These are phyloP conservation scores for Carex parvula DNA, from an alignment of 176 grass and related monocot genomes.

Conservation along the genomic window DNA sequence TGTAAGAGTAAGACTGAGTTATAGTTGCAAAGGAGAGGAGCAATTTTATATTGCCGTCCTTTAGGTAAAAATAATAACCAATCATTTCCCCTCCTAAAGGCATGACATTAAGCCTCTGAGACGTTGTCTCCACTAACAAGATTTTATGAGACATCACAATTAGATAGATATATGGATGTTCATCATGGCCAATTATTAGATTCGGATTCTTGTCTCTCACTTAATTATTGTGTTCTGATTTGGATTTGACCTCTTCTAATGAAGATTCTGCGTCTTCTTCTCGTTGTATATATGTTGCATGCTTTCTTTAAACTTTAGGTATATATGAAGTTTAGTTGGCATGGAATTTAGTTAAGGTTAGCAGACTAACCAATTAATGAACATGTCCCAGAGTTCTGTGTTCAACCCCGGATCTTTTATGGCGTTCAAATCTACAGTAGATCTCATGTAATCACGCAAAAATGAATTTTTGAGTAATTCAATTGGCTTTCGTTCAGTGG, in stretches of 20 bases:
- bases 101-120: conserved; percentile 8
- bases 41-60: conserved; percentile 29
- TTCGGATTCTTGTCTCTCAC: conserved; percentile 25
- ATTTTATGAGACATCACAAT: not conserved
- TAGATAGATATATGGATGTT: not conserved
- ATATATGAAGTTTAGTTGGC: conserved; percentile 8
- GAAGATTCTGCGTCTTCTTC: conserved; percentile 17
- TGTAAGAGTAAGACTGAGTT: not conserved
- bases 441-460: not conserved
- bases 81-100: conserved; percentile 28
- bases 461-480: not conserved
- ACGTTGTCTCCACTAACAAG: conserved; percentile 8
- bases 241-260: conserved; percentile 25
- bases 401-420: not conserved
- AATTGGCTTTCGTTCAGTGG: not conserved
- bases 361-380: conserved; percentile 1
- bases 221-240: conserved; percentile 23
- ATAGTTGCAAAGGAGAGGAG: conserved; percentile 4
- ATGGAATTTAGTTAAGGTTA: conserved; percentile 20
- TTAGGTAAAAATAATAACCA: conserved; percentile 18
- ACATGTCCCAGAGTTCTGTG: not conserved
- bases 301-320: conserved; percentile 24
- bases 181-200: not conserved
- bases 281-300: conserved; percentile 20
- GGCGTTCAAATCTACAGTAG: not conserved